Conservation (phyloP, 73 alveolate species). For the Paramecium sonneborni region DNA sequence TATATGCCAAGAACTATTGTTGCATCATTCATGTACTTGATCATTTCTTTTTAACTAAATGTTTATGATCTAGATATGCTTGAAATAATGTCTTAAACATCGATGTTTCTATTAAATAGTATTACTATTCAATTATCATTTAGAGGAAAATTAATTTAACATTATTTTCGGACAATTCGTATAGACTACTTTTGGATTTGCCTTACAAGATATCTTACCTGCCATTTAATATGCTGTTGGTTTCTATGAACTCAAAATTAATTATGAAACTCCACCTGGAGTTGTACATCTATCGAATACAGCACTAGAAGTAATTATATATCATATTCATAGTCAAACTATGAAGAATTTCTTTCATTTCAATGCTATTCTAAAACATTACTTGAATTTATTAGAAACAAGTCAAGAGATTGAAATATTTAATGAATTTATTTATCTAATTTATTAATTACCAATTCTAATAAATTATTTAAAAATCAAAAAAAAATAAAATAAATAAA, state of each 20-base stretch:
- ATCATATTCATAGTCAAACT: constrained; percentile 20
- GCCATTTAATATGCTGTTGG: constrained; percentile 45
- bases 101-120: constrained; percentile 23
- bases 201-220: constrained; percentile 48
- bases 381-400: neutral
- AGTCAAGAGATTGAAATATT: constrained; percentile 18
- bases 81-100: constrained; percentile 15
- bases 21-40: constrained; percentile 12
- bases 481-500: neutral
- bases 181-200: constrained; percentile 48
- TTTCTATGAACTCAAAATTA: constrained; percentile 29
- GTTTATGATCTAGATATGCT: constrained; percentile 7
- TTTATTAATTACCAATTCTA: neutral
- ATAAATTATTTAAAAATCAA: neutral
- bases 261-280: constrained; percentile 63
- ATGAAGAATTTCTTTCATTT: constrained; percentile 63
- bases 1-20: constrained; percentile 49
- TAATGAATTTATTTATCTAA: neutral
- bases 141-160: constrained; percentile 18
- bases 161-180: constrained; percentile 40
- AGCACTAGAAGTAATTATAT: constrained; percentile 1
- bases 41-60: neutral
- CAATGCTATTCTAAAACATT: constrained; percentile 42
- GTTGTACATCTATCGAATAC: constrained; percentile 4
- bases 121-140: neutral